These are phyloP conservation scores for Chlorociboria aeruginascens DNA, from an alignment of 495 filamentous ascomycete species.

Conservation along the genomic window DNA sequence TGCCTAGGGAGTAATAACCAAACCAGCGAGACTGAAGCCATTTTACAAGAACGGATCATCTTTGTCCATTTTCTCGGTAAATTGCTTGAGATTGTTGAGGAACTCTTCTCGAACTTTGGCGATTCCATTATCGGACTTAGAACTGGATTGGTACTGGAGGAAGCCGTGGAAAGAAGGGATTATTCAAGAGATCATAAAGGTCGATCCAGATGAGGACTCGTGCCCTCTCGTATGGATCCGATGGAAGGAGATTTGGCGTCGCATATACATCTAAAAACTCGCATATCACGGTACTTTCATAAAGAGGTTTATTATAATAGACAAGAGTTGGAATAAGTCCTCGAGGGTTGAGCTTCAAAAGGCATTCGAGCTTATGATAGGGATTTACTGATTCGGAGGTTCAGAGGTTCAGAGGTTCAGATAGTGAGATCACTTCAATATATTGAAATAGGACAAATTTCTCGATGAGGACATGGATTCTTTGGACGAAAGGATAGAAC, in stretches of 20 bases:
- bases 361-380: constrained; percentile 51
- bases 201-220: constrained; percentile 56
- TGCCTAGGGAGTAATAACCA: constrained; percentile 55
- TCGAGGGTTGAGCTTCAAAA: constrained; percentile 54
- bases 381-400: constrained; percentile 35
- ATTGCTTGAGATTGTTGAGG: constrained; percentile 35
- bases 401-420: too few relatives aligned
- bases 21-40: constrained; percentile 48
- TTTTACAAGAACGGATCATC: constrained; percentile 56
- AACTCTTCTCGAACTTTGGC: constrained; percentile 32
- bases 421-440: constrained; percentile 32
- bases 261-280: constrained; percentile 54
- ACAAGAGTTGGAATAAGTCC: constrained; percentile 57
- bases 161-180: constrained; percentile 53
- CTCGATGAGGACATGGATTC: constrained; percentile 54
- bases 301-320: constrained; percentile 42
- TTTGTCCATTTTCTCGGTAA: constrained; percentile 43
- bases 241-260: constrained; percentile 33
- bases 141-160: constrained; percentile 46
- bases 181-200: constrained; percentile 47
- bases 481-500: constrained; percentile 50
- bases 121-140: constrained; percentile 27
- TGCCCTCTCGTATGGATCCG: constrained; percentile 44
- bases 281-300: constrained; percentile 54
- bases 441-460: constrained; percentile 63